Conservation (phyloP, 495 filamentous ascomycete genomes). For the Xylaria curta region DNA sequence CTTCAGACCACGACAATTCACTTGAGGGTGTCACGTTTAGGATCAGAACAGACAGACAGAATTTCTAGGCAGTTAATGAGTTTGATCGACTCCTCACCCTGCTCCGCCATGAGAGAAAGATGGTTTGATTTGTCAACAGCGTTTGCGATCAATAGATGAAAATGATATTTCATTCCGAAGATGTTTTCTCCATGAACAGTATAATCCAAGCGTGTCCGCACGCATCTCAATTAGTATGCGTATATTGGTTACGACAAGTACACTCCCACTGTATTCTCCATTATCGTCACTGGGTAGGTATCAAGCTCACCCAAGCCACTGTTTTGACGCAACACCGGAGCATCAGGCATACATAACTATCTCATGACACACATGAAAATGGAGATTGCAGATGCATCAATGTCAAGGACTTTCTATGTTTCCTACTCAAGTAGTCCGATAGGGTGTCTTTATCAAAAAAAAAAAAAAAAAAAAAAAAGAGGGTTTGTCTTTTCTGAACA, state of each 20-base stretch:
- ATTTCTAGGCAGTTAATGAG: background rate
- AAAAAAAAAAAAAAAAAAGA: background rate
- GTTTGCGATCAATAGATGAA: background rate
- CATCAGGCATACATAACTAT: background rate
- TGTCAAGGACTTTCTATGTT: background rate
- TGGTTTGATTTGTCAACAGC: background rate
- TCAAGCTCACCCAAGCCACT: background rate
- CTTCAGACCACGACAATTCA: background rate
- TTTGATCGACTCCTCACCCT: background rate
- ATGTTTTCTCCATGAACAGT: background rate
- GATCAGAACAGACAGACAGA: slow-evolving; percentile 5
- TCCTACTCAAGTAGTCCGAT: background rate
- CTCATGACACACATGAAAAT: background rate
- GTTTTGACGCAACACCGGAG: background rate
- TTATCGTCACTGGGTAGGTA: background rate
- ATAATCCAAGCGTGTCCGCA: too few species aligned
- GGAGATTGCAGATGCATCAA: background rate
- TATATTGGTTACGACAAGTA: background rate
- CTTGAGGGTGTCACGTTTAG: background rate
- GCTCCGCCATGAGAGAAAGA: background rate
- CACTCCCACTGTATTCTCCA: too few species aligned
- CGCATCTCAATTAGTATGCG: too few species aligned
- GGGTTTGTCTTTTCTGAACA: background rate
- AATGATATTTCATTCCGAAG: background rate
- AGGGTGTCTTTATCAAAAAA: slow-evolving; percentile 19